Evolutionary conservation across 345 rosid genomes (phyloP), one percentile per base, ranked within the genome.

Genomic region (Noccaea caerulescens): DNA sequence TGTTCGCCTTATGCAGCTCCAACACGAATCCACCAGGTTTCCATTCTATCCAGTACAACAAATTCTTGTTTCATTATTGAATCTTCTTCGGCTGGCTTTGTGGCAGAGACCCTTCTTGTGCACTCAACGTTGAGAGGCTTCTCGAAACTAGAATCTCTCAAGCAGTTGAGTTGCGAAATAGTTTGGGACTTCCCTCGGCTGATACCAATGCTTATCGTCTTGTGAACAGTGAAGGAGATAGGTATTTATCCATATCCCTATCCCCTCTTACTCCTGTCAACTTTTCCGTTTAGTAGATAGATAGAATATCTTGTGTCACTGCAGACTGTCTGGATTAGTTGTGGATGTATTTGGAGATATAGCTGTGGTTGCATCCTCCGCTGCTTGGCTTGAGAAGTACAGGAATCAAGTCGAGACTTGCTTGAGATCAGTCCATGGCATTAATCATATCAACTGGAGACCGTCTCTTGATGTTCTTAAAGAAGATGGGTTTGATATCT

Each of bases 371-470:
- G 96, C 98, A 68, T 91, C 97, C 18, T 93, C 97, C 58, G 97
- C 97, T 71, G 96, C 97, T 75, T 91, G 97, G 97, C 86, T 93
- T 74, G 98, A 93, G 80, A 88, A 87, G 78, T 82, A 89, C 79
- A 93, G 76, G 81, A 58, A 41, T 43, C 79, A 91, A 59, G 72
- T 93, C 18, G 83, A 87, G 82, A 76, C 80, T 73, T 85, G 83
- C 79, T 75, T 89, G 23, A 68, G 84, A 69, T 82, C 80, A 73
- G 69, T 87, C 63, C 69, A 77, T 53, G 88, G 78, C 58, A 82
- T 93, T 56, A 77, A 77, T 77, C 88, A 89, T 78, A 72, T 89
- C 58, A 88, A 83, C 69, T 93, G 98, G 97, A 86, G 96, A 79
- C 94, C 91, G 0, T 91, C 96, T 30, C 57, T 85, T 80, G 96